Evolutionary conservation across 2,329 filamentous ascomycete species (phyloP).

Genomic region (Aspergillus proliferans): DNA sequence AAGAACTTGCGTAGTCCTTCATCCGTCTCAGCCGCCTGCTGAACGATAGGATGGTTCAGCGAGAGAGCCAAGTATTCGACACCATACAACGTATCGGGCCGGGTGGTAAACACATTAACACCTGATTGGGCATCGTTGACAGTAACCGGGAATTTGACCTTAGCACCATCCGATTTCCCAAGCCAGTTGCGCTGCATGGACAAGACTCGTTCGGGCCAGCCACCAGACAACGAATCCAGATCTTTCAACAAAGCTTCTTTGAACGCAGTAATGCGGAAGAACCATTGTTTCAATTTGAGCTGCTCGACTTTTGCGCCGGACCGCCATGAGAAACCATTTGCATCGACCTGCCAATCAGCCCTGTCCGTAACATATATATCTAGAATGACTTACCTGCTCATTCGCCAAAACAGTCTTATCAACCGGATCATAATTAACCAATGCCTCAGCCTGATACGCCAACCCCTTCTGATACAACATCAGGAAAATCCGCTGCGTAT

Average conservation of each 20-base stretch:
- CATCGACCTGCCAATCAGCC: slow-evolving; percentile 54
- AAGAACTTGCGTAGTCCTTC: slow-evolving; percentile 62
- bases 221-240: slow-evolving; percentile 58
- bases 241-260: slow-evolving; percentile 66
- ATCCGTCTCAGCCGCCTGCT: slow-evolving; percentile 54
- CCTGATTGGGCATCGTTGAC: slow-evolving; percentile 31
- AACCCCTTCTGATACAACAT: slow-evolving; percentile 67
- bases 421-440: slow-evolving; percentile 86
- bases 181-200: slow-evolving; percentile 86
- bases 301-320: slow-evolving; percentile 81
- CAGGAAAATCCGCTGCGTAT: slow-evolving; percentile 80
- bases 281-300: slow-evolving; percentile 77
- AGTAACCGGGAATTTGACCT: slow-evolving; percentile 62
- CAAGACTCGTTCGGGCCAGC: slow-evolving; percentile 77
- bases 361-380: neutral
- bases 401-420: slow-evolving; percentile 87
- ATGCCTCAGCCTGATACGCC: slow-evolving; percentile 74
- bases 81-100: slow-evolving; percentile 79
- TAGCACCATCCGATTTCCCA: slow-evolving; percentile 68
- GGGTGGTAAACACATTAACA: slow-evolving; percentile 74
- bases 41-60: slow-evolving; percentile 63
- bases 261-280: slow-evolving; percentile 75
- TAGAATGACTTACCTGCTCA: slow-evolving; percentile 54
- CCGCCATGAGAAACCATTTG: slow-evolving; percentile 77
- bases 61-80: slow-evolving; percentile 80